phyloP scores from a whole-genome alignment of 2,329 filamentous ascomycete species.

The Colletotrichum salicis region DNA sequence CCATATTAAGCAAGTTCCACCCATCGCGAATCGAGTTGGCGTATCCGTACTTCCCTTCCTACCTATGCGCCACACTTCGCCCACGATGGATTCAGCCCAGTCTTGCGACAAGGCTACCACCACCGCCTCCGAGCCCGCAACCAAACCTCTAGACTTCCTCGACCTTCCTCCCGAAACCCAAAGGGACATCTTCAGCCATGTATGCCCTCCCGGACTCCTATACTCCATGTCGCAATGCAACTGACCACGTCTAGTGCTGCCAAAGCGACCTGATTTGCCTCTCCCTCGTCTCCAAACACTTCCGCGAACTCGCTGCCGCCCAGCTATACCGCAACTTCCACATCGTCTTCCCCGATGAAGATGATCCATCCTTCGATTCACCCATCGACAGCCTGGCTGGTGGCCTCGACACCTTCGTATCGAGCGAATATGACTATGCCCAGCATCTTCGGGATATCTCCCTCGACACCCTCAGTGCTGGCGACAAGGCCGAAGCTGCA shows the following conservation, averaged over 20 bases:
- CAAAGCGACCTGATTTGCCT: conserved; percentile 66
- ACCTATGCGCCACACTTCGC: conserved; percentile 13
- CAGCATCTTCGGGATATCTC: conserved; percentile 65
- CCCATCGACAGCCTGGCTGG: conserved; percentile 67
- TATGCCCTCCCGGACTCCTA: conserved; percentile 41
- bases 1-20: not conserved
- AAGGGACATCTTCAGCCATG: conserved; percentile 59
- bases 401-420: conserved; percentile 69
- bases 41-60: not conserved
- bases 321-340: conserved; percentile 69
- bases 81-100: conserved; percentile 49
- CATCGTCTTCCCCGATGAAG: conserved; percentile 71
- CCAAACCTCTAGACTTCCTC: conserved; percentile 47
- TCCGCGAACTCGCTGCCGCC: conserved; percentile 67
- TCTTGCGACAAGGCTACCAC: conserved; percentile 43
- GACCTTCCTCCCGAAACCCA: conserved; percentile 60
- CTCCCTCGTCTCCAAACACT: conserved; percentile 67
- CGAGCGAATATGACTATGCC: conserved; percentile 73
- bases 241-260: conserved; percentile 53
- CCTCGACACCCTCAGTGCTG: conserved; percentile 65
- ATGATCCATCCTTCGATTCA: conserved; percentile 61
- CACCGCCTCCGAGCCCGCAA: conserved; percentile 33
- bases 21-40: not conserved
- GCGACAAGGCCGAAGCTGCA: conserved; percentile 62
- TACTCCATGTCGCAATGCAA: conserved; percentile 25